These are phyloP conservation scores for Mycena vulgaris DNA, from an alignment of 768 basidiomycete species.

Conservation along the genomic window DNA sequence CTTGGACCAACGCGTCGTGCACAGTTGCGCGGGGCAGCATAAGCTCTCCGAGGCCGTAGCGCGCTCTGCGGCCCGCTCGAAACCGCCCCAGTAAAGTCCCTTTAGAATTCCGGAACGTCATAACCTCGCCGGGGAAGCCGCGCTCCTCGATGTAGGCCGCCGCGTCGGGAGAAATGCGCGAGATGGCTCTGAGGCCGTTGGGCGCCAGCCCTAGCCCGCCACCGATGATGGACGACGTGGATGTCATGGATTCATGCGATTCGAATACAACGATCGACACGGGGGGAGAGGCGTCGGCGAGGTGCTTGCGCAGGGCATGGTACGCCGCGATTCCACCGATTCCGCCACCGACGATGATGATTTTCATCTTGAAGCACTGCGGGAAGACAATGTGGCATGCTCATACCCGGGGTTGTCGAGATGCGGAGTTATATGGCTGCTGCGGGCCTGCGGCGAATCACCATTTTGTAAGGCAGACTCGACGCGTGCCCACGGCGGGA, in stretches of 20 bases:
- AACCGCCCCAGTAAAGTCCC: slow-evolving; percentile 52
- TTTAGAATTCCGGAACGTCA: slow-evolving; percentile 53
- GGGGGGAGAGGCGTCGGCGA: slow-evolving; percentile 38
- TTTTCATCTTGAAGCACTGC: slow-evolving; percentile 37
- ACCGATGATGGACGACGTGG: slow-evolving; percentile 47
- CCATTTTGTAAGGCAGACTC: not conserved
- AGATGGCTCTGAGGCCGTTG: slow-evolving; percentile 56
- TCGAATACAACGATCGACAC: slow-evolving; percentile 51
- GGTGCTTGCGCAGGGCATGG: slow-evolving; percentile 48
- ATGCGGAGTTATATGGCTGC: slow-evolving; percentile 30
- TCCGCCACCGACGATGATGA: slow-evolving; percentile 41
- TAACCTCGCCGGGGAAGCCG: slow-evolving; percentile 43
- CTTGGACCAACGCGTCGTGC: slow-evolving; percentile 52
- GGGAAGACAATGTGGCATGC: not conserved
- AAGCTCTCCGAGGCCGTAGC: slow-evolving; percentile 51
- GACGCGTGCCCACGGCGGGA: slow-evolving; percentile 17
- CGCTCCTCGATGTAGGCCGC: slow-evolving; percentile 48
- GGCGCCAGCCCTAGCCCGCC: slow-evolving; percentile 58
- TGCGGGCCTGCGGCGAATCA: slow-evolving; percentile 34
- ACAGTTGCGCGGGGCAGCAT: slow-evolving; percentile 53
- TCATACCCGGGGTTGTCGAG: not conserved
- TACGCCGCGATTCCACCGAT: slow-evolving; percentile 41
- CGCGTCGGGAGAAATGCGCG: slow-evolving; percentile 47
- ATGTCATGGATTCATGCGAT: slow-evolving; percentile 46
- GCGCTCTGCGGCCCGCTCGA: slow-evolving; percentile 45